Evolutionary conservation across 257 asterid genomes (phyloP).

Genomic region (Nyctanthes arbortristis): DNA sequence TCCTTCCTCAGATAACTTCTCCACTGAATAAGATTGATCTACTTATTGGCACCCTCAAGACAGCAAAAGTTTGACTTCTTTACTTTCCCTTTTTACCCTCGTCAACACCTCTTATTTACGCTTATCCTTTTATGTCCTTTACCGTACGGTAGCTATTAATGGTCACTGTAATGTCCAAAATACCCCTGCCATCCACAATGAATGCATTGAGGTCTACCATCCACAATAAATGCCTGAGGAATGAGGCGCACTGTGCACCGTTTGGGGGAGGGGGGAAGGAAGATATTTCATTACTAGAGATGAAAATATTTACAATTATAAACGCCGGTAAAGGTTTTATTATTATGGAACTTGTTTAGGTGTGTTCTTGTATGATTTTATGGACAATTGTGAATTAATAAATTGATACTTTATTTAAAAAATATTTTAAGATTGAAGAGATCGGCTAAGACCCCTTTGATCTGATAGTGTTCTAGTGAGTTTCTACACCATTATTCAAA

Average conservation of each 20-base stretch:
- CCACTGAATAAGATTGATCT: constrained; percentile 63
- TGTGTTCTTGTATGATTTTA: too few relatives aligned
- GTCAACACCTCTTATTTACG: constrained; percentile 7
- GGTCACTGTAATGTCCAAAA: neutral
- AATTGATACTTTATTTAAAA: too few relatives aligned
- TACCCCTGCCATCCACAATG: constrained; percentile 23
- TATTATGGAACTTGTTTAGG: too few relatives aligned
- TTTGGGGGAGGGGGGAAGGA: neutral
- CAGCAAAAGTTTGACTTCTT: constrained; percentile 8
- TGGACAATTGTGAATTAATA: too few relatives aligned
- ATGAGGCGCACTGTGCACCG: neutral
- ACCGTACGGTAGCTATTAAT: constrained; percentile 50
- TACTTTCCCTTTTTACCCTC: constrained; percentile 46
- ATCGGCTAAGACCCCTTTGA: too few relatives aligned
- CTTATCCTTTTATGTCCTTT: constrained; percentile 44
- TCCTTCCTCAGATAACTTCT: constrained; percentile 85
- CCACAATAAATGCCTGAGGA: too few relatives aligned
- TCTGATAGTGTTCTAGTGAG: too few relatives aligned
- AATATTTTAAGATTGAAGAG: too few relatives aligned
- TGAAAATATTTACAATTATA: too few relatives aligned
- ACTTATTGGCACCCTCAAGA: constrained; percentile 27
- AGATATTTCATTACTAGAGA: too few relatives aligned
- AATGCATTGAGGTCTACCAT: neutral
- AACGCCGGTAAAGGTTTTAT: too few relatives aligned
- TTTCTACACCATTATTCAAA: too few relatives aligned